A percentile compares a stretch with the other conserved stretches of the same genome.
These are phyloP conservation scores for Cinnamomum micranthum DNA, from an alignment of 164 flowering plant genomes.

Conservation along the genomic window DNA sequence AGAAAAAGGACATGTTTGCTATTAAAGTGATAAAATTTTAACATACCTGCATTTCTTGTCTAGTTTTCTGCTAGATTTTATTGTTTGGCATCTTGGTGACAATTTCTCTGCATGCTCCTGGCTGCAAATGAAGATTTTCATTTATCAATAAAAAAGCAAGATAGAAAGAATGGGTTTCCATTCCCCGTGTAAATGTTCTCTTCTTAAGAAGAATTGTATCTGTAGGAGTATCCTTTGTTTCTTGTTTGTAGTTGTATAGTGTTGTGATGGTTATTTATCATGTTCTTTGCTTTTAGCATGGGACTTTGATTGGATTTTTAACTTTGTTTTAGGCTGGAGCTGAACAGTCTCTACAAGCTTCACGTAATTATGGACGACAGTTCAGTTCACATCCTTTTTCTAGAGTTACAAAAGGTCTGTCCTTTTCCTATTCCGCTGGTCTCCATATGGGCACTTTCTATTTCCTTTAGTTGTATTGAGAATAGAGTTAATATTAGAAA, in stretches of 20 bases:
- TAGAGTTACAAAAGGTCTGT: slow-evolving; percentile 8
- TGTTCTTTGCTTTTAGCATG: neutral
- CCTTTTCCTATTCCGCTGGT: neutral
- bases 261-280: neutral
- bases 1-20: too few relatives aligned
- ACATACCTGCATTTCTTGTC: neutral
- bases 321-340: slow-evolving; percentile 2
- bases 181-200: too few relatives aligned
- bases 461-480: neutral
- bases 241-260: neutral
- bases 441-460: neutral
- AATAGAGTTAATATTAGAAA: neutral
- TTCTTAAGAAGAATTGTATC: neutral
- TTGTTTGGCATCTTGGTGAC: neutral
- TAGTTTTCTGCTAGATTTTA: neutral
- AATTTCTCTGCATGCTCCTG: neutral
- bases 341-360: neutral
- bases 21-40: too few relatives aligned
- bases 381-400: slow-evolving; percentile 7
- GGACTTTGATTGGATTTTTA: neutral
- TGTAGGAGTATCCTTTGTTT: neutral
- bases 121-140: neutral
- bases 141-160: too few relatives aligned
- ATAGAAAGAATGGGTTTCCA: too few relatives aligned
- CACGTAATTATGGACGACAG: neutral